phyloP scores from a whole-genome alignment of 1,284 basidiomycete species.

The Moniliella sp. region DNA sequence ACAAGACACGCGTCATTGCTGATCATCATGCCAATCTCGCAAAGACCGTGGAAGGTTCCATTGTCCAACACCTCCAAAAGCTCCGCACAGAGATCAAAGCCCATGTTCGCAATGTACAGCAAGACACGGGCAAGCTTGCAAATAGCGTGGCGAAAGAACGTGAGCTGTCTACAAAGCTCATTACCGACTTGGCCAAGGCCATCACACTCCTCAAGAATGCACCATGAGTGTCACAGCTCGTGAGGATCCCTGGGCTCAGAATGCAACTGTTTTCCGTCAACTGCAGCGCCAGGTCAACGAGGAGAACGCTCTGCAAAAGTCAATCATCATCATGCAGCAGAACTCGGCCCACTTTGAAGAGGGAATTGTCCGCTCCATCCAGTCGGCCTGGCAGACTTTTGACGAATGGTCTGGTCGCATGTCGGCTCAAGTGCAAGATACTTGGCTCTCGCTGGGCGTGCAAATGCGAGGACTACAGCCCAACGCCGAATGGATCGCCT shows the following conservation, averaged over 20 bases:
- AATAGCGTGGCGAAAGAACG: slow-evolving; percentile 80
- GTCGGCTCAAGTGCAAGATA: slow-evolving; percentile 55
- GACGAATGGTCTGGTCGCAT: slow-evolving; percentile 81
- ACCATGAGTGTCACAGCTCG: slow-evolving; percentile 65
- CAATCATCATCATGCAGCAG: slow-evolving; percentile 92
- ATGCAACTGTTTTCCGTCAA: slow-evolving; percentile 62
- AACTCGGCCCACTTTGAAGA: slow-evolving; percentile 93
- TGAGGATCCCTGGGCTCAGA: slow-evolving; percentile 61
- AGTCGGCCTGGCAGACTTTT: slow-evolving; percentile 89
- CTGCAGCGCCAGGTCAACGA: slow-evolving; percentile 74
- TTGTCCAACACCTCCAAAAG: slow-evolving; percentile 92
- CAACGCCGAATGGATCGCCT: slow-evolving; percentile 92
- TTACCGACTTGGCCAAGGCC: slow-evolving; percentile 65
- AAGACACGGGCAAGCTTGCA: slow-evolving; percentile 85
- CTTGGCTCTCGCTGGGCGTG: slow-evolving; percentile 53
- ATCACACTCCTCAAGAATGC: slow-evolving; percentile 86
- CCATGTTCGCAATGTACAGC: slow-evolving; percentile 88
- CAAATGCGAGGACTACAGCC: slow-evolving; percentile 67
- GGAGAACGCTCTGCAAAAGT: slow-evolving; percentile 92
- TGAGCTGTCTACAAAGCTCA: slow-evolving; percentile 63
- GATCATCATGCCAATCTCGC: slow-evolving; percentile 92
- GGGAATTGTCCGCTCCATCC: slow-evolving; percentile 78
- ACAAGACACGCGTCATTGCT: slow-evolving; percentile 79
- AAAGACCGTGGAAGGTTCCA: slow-evolving; percentile 83
- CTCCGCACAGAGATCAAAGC: slow-evolving; percentile 83